Evolutionary conservation across 306 rosid genomes (phyloP), one percentile per base, ranked within the genome.

Genomic region (Ormosia emarginata): DNA sequence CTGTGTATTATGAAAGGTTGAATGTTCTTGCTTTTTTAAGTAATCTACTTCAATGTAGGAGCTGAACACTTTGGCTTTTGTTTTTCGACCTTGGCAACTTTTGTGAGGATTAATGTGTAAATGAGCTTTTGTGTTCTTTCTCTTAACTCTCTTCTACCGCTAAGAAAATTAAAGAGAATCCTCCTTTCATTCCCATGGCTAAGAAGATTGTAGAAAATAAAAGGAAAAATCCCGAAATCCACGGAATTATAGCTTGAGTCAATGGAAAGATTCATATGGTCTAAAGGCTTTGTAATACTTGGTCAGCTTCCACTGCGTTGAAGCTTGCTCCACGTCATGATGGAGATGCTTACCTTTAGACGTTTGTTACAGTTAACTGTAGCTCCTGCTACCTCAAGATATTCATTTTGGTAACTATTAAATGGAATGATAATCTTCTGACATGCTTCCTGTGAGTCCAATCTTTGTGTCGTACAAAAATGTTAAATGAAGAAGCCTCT

Each of bases 201-300:
- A 37, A 52, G 33, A 64, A 73, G 46, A 73, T 65, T 41, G 5
- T 73, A 39, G 66, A 56, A 64, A 24, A 58, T 36, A 18, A 30
- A 18, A 8, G 0, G 14, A 24, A 69, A 68, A 15, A 7, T 34
- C 29, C 50, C 3, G 4, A 8, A 71, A 8, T 34, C 29, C 18
- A 13, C 58, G 39, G n/a, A 62, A 47, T 50, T 58, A 36, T 40
- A 73, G 50, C 32, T 18, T 3, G 53, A 47, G 30, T 72, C 58
- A 8, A 5, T n/a, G 30, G 34, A 64, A 36, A 29, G 11, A 14
- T 50, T 40, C 29, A 39, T 8, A 12, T 56, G 8, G 44, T 74
- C 30, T 40, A 53, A 73, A 50, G 50, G 30, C 44, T 73, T 73
- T 81, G 49, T 64, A 62, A 53, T 65, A 77, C 72, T 36, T 17